These are phyloP conservation scores for Tulasnella sp. DNA, from an alignment of 768 basidiomycete genomes.

Conservation along the genomic window DNA sequence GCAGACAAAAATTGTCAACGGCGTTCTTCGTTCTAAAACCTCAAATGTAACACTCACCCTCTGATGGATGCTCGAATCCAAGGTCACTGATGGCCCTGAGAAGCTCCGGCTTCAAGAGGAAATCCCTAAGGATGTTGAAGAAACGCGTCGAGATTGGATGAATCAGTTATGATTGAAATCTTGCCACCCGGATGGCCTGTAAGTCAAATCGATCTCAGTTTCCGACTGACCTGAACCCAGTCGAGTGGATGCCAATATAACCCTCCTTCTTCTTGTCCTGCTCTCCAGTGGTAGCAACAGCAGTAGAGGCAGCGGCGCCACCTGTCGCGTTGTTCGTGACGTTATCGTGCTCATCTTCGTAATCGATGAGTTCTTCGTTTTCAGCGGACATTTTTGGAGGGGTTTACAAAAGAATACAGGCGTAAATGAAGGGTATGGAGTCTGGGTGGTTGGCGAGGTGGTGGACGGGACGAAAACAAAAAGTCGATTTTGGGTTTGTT, in stretches of 20 bases:
- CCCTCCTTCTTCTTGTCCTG: constrained; percentile 88
- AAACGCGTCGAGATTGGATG: not conserved
- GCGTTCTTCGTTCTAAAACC: constrained; percentile 3
- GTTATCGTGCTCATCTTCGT: constrained; percentile 87
- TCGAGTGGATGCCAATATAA: constrained; percentile 99
- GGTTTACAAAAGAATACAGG: not conserved
- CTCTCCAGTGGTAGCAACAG: constrained; percentile 36
- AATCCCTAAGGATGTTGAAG: constrained; percentile 52
- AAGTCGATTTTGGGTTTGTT: too few relatives aligned
- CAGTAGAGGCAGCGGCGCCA: constrained; percentile 38
- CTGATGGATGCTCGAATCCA: constrained; percentile 99
- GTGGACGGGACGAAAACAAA: too few relatives aligned
- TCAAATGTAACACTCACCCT: constrained; percentile 46
- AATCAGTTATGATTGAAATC: not conserved
- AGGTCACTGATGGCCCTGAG: constrained; percentile 96
- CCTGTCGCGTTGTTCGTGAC: constrained; percentile 46
- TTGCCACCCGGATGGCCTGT: not conserved
- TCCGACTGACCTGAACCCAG: constrained; percentile 78
- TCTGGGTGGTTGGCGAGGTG: too few relatives aligned
- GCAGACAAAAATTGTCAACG: not conserved
- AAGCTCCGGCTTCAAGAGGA: constrained; percentile 93
- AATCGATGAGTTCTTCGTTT: constrained; percentile 89
- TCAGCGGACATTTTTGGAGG: constrained; percentile 30
- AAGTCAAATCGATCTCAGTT: not conserved
- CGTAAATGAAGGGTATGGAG: too few relatives aligned